phyloP scores from a whole-genome alignment of 331 rosid species.

The Arachis monticola region DNA sequence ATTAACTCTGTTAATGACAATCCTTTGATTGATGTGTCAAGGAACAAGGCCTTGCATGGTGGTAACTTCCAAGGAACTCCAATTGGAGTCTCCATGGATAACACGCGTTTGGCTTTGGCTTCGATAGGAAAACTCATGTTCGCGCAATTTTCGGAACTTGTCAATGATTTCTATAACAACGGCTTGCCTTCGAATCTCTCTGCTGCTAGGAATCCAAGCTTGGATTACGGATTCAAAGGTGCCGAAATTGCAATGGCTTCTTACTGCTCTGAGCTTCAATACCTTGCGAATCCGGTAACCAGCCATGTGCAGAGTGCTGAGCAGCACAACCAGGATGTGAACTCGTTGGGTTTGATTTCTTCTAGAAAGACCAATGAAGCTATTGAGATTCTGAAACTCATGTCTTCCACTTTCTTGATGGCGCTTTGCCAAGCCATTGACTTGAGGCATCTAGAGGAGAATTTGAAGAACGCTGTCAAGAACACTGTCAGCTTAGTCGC shows the following conservation, averaged over 20 bases:
- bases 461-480: conserved; percentile 66
- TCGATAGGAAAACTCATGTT: conserved; percentile 86
- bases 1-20: conserved; percentile 89
- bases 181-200: conserved; percentile 86
- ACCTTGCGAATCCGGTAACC: conserved; percentile 81
- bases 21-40: conserved; percentile 85
- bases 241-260: conserved; percentile 94
- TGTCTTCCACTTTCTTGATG: conserved; percentile 76
- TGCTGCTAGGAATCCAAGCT: conserved; percentile 74
- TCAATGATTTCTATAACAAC: conserved; percentile 85
- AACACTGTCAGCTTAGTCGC: conserved; percentile 72
- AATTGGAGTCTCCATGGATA: conserved; percentile 93
- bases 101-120: conserved; percentile 84
- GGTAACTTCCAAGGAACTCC: conserved; percentile 98
- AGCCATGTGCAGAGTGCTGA: conserved; percentile 91
- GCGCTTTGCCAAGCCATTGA: conserved; percentile 92
- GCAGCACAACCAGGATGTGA: conserved; percentile 95
- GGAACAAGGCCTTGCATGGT: conserved; percentile 89
- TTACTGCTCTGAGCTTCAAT: conserved; percentile 85
- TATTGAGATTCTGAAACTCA: conserved; percentile 74
- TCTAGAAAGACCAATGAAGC: conserved; percentile 83
- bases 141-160: conserved; percentile 89
- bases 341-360: conserved; percentile 84
- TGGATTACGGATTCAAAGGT: conserved; percentile 91
- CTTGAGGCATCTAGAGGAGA: conserved; percentile 92